Evolutionary conservation across 1,284 basidiomycete genomes (phyloP).

Genomic region (Moesziomyces antarcticus): DNA sequence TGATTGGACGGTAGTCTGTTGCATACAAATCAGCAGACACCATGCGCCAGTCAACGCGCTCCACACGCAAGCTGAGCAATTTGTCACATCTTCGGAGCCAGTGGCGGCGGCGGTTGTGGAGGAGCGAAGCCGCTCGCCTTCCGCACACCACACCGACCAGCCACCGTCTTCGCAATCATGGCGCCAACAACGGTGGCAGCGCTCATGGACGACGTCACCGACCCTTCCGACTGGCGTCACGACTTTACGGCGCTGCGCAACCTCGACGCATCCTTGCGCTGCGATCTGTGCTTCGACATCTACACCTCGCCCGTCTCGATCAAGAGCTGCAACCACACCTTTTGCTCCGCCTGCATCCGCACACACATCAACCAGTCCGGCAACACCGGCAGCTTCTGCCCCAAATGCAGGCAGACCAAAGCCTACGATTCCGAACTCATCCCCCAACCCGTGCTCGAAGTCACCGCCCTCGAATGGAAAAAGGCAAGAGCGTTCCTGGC

Average conservation of each 20-base stretch:
- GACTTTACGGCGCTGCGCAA: constrained; percentile 47
- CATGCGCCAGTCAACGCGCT: no score
- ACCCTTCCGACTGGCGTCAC: constrained; percentile 61
- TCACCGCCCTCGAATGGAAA: constrained; percentile 58
- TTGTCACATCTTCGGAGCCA: no score
- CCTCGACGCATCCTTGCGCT: constrained; percentile 58
- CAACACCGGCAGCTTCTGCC: constrained; percentile 57
- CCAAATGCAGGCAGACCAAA: constrained; percentile 64
- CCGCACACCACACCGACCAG: no score
- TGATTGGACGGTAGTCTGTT: no score
- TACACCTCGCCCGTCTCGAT: constrained; percentile 62
- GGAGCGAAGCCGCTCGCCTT: no score
- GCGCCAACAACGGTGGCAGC: constrained; percentile 5
- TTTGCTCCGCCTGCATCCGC: constrained; percentile 64
- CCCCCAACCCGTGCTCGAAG: constrained; percentile 56
- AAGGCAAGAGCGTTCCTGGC: constrained; percentile 26
- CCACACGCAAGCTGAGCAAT: no score
- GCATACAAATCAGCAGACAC: no score
- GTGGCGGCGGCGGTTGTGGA: no score
- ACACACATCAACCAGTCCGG: constrained; percentile 65
- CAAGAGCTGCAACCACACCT: constrained; percentile 60
- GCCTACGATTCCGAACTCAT: constrained; percentile 62
- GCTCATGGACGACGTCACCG: constrained; percentile 52
- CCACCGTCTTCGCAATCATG: no score
- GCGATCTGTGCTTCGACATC: constrained; percentile 64